Evolutionary conservation across 305 asterid genomes (phyloP).

Genomic region (Solanum hybrid): DNA sequence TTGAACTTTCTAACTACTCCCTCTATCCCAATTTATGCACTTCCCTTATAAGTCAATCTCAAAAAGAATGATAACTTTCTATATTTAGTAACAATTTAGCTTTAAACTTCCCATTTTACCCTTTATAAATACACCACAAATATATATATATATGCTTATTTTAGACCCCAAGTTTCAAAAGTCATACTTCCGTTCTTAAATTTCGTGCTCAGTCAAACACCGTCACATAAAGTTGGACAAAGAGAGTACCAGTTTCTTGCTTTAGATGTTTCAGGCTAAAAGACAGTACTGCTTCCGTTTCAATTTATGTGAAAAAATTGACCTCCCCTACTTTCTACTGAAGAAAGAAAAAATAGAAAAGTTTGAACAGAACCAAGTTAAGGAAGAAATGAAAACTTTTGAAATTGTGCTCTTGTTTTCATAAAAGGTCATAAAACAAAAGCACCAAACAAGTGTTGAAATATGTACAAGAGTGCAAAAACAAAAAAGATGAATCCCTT

Average conservation of each 20-base stretch:
- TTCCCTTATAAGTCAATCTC: not conserved
- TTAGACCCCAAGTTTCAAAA: not conserved
- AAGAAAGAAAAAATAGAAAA: not conserved
- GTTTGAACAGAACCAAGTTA: not conserved
- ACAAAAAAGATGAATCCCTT: not conserved
- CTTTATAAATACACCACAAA: not conserved
- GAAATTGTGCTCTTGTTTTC: not conserved
- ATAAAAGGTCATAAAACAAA: not conserved
- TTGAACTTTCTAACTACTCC: not conserved
- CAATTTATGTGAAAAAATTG: not conserved
- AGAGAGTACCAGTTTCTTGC: not conserved
- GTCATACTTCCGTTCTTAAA: not conserved
- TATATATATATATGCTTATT: not conserved
- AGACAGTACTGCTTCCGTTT: not conserved
- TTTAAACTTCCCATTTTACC: not conserved
- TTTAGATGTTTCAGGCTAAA: not conserved
- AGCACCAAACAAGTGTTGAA: not conserved
- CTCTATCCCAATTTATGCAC: not conserved
- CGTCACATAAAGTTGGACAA: not conserved
- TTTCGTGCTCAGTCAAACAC: not conserved
- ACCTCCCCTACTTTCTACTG: not conserved
- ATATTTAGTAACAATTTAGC: not conserved
- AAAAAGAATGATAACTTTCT: not conserved
- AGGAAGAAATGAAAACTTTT: not conserved
- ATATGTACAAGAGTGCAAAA: not conserved